Base-by-base conservation (phyloP, 352 stramenopile species). In the Pythium rishiriense region DNA sequence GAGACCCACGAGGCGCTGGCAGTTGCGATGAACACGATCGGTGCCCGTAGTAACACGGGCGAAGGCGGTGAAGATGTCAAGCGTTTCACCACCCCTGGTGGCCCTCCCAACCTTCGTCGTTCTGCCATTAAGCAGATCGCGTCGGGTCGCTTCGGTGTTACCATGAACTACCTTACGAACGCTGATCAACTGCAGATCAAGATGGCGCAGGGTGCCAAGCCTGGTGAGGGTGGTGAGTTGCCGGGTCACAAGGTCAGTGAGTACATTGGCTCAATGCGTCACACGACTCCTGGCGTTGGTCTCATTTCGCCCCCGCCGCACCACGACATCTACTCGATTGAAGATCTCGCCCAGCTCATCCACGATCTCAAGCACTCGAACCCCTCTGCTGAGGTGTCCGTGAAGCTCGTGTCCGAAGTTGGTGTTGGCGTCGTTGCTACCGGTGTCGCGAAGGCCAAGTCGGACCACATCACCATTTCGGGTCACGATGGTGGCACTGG, bases 251-350 rank as follows among this genome's bases (percentile, higher is more conserved):
- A 99, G 66, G 91, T 98, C 22, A 97, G 91, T 12, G 84, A 98
- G 42, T 98, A 98, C 75, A 99, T 99, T 76, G 96, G 91, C 3
- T 82, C 90, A 31, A 97, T 96, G 76, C 87, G 96, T n/a, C 89
- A 97, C 81, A 98, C 94, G n/a, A 98, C 94, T 22, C 94, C 93
- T 52, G 96, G 96, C 43, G 95, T 98, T 26, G 94, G 94, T 66
- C 78, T 99, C 21, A 98, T 98, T 71, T 98, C 94, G 3, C 96
- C 96, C 50, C 96, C 96, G 39, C 96, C 96, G 17, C 96, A 99
- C 66, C 96, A 99, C 77, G 96, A 99, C 72, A 98, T 99, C 79
- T 99, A 99, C 76, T 98, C 94, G 11, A 98, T 99, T 65, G 96
- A 99, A 78, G 96, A 99, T 85, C 73, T 99, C 46, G 96, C 96